A percentile compares a stretch with the other conserved stretches of the same genome.
Conservation (phyloP, 805 yeast genomes). For the Pichia ethanolica region DNA sequence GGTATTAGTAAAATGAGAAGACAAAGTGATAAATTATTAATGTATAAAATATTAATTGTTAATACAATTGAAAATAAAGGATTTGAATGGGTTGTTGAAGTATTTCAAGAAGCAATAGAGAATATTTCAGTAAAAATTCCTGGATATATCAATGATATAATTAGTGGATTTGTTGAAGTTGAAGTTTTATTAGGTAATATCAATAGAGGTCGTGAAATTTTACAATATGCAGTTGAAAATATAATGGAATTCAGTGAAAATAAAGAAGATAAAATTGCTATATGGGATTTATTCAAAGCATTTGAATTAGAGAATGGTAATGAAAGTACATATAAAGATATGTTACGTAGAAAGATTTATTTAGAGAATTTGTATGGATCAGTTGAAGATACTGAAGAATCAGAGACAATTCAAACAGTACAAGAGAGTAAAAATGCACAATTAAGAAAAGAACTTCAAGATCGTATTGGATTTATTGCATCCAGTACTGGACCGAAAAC, state of each 20-base stretch:
- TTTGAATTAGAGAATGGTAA: conserved; percentile 70
- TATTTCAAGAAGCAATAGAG: conserved; percentile 46
- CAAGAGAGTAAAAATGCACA: conserved; percentile 18
- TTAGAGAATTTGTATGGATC: conserved; percentile 11
- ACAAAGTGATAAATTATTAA: conserved; percentile 26
- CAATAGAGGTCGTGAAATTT: conserved; percentile 56
- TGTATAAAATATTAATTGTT: conserved; percentile 38
- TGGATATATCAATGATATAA: conserved; percentile 32
- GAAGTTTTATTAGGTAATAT: conserved; percentile 50
- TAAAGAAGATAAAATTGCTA: conserved; percentile 21
- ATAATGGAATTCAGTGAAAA: conserved; percentile 26
- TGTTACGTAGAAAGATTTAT: conserved; percentile 55
- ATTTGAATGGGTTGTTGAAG: conserved; percentile 34
- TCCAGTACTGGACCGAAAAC: conserved; percentile 31
- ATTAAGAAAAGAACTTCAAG: conserved; percentile 12
- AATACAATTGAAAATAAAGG: conserved; percentile 36
- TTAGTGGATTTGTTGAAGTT: conserved; percentile 46
- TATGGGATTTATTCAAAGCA: conserved; percentile 67
- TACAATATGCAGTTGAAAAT: conserved; percentile 44
- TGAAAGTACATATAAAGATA: conserved; percentile 64
- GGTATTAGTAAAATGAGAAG: conserved; percentile 31
- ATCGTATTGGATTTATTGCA: conserved; percentile 44
- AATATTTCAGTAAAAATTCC: conserved; percentile 20
- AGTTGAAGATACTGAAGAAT: background rate
- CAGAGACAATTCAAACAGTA: background rate